Percentiles rank a stretch among this genome's conserved stretches.
Conservation (phyloP, 1,284 basidiomycete species). For the Trichosporon sp. region DNA sequence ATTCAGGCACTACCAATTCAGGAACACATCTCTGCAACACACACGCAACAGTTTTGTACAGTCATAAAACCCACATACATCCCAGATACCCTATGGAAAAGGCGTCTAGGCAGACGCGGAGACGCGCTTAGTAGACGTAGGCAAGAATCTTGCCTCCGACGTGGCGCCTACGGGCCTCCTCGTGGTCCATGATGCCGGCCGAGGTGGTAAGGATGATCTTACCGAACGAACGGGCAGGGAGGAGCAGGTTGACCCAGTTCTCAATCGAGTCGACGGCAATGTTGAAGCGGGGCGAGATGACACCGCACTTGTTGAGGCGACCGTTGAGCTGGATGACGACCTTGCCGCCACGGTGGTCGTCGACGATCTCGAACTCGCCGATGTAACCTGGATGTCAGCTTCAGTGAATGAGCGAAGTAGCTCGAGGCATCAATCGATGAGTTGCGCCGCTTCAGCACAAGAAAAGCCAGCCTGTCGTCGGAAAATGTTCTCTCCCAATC, state of each 20-base stretch:
- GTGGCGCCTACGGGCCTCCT: constrained; percentile 98
- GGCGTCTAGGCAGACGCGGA: constrained; percentile 3
- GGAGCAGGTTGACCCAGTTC: constrained; percentile 71
- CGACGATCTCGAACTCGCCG: constrained; percentile 98
- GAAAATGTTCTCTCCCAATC: constrained; percentile 40
- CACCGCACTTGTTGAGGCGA: constrained; percentile 96
- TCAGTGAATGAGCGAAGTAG: background rate
- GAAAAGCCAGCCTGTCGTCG: background rate
- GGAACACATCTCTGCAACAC: background rate
- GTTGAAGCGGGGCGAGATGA: constrained; percentile 98
- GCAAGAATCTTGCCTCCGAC: constrained; percentile 54
- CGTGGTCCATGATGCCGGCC: constrained; percentile 97
- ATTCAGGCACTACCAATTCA: background rate
- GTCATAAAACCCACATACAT: constrained; percentile 15
- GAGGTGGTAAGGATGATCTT: constrained; percentile 94
- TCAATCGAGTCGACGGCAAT: constrained; percentile 77
- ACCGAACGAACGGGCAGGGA: constrained; percentile 93
- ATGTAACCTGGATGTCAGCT: constrained; percentile 71
- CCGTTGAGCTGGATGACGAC: constrained; percentile 98
- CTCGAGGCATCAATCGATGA: background rate
- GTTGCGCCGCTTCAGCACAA: constrained; percentile 2
- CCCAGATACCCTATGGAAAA: constrained; percentile 14
- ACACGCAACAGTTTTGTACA: background rate
- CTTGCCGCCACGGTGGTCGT: constrained; percentile 98
- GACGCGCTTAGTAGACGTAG: constrained; percentile 48